Percentiles rank a stretch among this genome's conserved stretches.
Conservation (phyloP, 305 asterid species). For the Nicotiana rustica region DNA sequence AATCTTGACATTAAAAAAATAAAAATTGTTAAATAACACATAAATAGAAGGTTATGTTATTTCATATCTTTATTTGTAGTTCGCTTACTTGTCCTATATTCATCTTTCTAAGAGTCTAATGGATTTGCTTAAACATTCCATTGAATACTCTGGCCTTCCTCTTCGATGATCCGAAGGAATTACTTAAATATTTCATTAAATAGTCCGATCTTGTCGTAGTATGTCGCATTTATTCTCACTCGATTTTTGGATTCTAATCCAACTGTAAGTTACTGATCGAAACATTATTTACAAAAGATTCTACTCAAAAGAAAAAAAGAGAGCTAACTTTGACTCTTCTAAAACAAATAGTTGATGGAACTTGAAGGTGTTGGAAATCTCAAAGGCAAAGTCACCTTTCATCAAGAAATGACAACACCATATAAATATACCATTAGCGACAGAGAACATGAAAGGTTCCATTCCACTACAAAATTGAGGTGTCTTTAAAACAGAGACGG, state of each 20-base stretch:
- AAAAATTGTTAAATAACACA: not conserved
- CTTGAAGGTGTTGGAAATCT: not conserved
- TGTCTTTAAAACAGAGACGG: no score
- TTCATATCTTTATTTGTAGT: not conserved
- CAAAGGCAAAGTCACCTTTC: not conserved
- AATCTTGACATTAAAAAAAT: not conserved
- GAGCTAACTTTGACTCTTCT: not conserved
- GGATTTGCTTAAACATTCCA: slow-evolving; percentile 31
- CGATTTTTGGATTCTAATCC: not conserved
- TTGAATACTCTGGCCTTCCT: slow-evolving; percentile 16
- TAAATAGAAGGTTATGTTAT: not conserved
- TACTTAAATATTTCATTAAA: no score
- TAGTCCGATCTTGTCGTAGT: no score
- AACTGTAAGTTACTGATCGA: not conserved
- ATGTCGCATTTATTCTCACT: not conserved
- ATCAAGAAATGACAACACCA: slow-evolving; percentile 12
- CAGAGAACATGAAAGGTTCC: not conserved
- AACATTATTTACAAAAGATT: not conserved
- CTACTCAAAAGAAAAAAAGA: not conserved
- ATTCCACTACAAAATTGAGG: not conserved
- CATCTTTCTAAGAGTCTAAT: not conserved
- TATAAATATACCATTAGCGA: slow-evolving; percentile 1
- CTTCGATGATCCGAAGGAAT: no score
- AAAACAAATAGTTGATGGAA: not conserved
- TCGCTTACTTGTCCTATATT: not conserved